Percentiles rank a stretch among this genome's conserved stretches.
Conservation (phyloP, 176 grass and related monocot species). For the Thinopyrum elongatum region DNA sequence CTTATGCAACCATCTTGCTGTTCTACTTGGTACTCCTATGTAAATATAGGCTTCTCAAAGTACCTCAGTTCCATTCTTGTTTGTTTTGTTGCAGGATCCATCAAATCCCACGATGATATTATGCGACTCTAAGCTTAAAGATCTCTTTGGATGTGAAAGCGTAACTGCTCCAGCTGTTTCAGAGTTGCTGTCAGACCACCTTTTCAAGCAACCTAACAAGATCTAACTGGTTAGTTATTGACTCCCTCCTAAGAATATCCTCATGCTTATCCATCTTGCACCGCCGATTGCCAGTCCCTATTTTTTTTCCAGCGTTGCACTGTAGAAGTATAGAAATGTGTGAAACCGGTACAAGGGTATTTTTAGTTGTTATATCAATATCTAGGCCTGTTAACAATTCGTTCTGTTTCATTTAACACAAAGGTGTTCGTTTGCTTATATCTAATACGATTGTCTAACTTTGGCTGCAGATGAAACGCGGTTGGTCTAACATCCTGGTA, state of each 20-base stretch:
- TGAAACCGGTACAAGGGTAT: not conserved
- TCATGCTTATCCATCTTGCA: not conserved
- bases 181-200: conserved; percentile 69
- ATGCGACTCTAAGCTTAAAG: conserved; percentile 74
- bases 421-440: not conserved
- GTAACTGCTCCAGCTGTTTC: conserved; percentile 61
- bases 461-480: conserved; percentile 48
- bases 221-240: conserved; percentile 63
- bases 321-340: not conserved
- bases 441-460: conserved; percentile 5
- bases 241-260: not conserved
- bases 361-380: not conserved
- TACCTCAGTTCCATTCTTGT: not conserved
- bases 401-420: conserved; percentile 5
- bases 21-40: not conserved
- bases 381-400: not conserved
- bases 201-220: conserved; percentile 61
- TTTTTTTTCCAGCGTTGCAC: not conserved
- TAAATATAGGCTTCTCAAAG: not conserved
- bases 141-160: conserved; percentile 90
- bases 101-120: conserved; percentile 60
- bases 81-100: conserved; percentile 66
- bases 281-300: not conserved
- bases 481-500: conserved; percentile 78
- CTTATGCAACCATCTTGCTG: not conserved